Conservation (phyloP, 257 asterid species). For the Nicotiana obtusifolia region DNA sequence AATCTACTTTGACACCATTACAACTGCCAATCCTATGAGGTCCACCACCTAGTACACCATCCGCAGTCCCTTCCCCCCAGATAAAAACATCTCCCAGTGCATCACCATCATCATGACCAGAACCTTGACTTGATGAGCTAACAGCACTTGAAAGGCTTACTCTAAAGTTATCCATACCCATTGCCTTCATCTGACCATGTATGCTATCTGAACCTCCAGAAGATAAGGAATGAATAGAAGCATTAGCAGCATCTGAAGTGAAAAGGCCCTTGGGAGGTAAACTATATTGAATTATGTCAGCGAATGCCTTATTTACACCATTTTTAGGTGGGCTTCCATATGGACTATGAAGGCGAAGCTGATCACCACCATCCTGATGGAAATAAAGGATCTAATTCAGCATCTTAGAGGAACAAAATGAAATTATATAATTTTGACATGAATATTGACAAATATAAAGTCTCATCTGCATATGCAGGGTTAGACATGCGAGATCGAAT, state of each 20-base stretch:
- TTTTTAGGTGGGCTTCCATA: constrained; percentile 80
- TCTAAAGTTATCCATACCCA: constrained; percentile 82
- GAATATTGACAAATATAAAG: background rate
- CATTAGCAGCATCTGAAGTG: constrained; percentile 73
- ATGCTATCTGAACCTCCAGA: constrained; percentile 78
- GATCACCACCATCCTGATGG: constrained; percentile 65
- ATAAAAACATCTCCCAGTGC: constrained; percentile 86
- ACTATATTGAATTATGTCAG: constrained; percentile 60
- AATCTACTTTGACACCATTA: constrained; percentile 56
- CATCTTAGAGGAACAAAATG: background rate
- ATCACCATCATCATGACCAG: constrained; percentile 94
- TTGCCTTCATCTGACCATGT: constrained; percentile 65
- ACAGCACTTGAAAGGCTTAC: constrained; percentile 96
- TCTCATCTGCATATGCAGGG: constrained; percentile 3
- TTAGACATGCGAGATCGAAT: background rate
- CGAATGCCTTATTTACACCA: constrained; percentile 62
- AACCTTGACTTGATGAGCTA: constrained; percentile 96
- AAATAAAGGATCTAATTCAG: constrained; percentile 20
- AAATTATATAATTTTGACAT: background rate
- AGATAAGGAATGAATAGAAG: constrained; percentile 65
- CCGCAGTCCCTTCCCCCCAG: constrained; percentile 92
- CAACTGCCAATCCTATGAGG: constrained; percentile 44
- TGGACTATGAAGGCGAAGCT: constrained; percentile 70
- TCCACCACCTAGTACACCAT: constrained; percentile 77
- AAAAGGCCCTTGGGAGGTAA: constrained; percentile 73